phyloP scores from a whole-genome alignment of 176 grass and related monocot species.

The Tillandsia fasciculata region DNA sequence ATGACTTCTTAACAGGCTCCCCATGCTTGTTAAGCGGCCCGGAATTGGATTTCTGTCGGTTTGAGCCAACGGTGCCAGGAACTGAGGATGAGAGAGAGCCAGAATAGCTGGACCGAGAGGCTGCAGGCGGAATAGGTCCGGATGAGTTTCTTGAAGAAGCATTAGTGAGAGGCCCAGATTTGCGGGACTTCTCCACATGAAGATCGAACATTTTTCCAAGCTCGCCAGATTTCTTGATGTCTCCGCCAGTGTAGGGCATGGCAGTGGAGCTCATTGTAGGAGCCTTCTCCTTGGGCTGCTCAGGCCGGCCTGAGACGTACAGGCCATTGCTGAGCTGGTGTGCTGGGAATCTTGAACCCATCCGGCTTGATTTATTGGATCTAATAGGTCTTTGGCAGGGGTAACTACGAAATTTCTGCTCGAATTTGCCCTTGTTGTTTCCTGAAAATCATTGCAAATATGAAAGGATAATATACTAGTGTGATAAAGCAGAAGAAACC shows the following conservation, averaged over 20 bases:
- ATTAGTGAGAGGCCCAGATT: conserved; percentile 72
- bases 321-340: conserved; percentile 95
- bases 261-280: conserved; percentile 61
- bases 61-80: conserved; percentile 50
- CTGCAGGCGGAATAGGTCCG: conserved; percentile 57
- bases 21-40: conserved; percentile 94
- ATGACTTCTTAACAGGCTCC: conserved; percentile 71
- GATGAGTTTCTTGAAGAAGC: conserved; percentile 54
- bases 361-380: conserved; percentile 25
- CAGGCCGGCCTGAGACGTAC: conserved; percentile 84
- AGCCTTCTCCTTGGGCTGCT: conserved; percentile 85
- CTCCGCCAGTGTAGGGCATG: conserved; percentile 95
- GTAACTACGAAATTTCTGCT: conserved; percentile 5
- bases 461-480: too few relatives aligned
- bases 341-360: conserved; percentile 79
- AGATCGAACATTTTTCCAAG: conserved; percentile 98
- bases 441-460: too few relatives aligned
- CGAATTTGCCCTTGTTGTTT: neutral
- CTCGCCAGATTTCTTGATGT: conserved; percentile 95
- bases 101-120: conserved; percentile 54
- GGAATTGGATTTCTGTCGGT: conserved; percentile 78
- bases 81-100: conserved; percentile 58
- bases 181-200: conserved; percentile 86
- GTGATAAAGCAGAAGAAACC: too few relatives aligned
- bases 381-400: conserved; percentile 14